These are phyloP conservation scores for Gelatoporia subvermispora DNA, from an alignment of 768 basidiomycete genomes.

Conservation along the genomic window DNA sequence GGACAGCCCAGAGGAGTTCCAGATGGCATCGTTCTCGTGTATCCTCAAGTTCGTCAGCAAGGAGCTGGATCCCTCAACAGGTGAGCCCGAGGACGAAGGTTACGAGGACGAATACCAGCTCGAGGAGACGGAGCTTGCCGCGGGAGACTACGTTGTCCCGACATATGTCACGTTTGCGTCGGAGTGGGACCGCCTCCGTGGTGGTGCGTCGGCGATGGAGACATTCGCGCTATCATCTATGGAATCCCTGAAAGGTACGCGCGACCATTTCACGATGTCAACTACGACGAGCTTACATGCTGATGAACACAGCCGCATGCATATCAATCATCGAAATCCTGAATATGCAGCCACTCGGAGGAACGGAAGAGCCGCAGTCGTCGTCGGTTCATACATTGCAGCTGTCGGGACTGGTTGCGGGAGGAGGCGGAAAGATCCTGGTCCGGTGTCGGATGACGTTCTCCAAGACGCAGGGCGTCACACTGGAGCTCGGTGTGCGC, in stretches of 20 bases:
- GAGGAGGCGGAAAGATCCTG: constrained; percentile 94
- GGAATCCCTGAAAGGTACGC: constrained; percentile 89
- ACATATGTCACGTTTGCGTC: constrained; percentile 86
- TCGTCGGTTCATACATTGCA: constrained; percentile 91
- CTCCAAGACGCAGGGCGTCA: constrained; percentile 84
- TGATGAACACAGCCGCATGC: constrained; percentile 71
- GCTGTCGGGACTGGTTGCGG: constrained; percentile 83
- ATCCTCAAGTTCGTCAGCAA: constrained; percentile 94
- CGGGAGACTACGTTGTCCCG: constrained; percentile 94
- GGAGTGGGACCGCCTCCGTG: constrained; percentile 92
- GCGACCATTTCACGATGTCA: constrained; percentile 4
- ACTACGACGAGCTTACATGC: constrained; percentile 15
- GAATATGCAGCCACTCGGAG: constrained; percentile 95
- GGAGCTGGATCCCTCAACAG: constrained; percentile 92
- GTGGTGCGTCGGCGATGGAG: constrained; percentile 77
- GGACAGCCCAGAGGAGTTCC: constrained; percentile 69
- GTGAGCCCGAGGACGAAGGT: constrained; percentile 96
- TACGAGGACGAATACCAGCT: constrained; percentile 98
- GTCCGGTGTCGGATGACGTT: constrained; percentile 95
- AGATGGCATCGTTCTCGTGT: constrained; percentile 82
- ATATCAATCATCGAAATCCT: constrained; percentile 94
- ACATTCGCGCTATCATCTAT: constrained; percentile 90
- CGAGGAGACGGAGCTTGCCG: constrained; percentile 92
- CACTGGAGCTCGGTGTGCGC: constrained; percentile 84
- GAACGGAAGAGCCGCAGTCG: constrained; percentile 77